Evolutionary conservation across 305 asterid species (phyloP), one percentile per base, ranked within the genome.

Genomic region (Fraxinus ornus): DNA sequence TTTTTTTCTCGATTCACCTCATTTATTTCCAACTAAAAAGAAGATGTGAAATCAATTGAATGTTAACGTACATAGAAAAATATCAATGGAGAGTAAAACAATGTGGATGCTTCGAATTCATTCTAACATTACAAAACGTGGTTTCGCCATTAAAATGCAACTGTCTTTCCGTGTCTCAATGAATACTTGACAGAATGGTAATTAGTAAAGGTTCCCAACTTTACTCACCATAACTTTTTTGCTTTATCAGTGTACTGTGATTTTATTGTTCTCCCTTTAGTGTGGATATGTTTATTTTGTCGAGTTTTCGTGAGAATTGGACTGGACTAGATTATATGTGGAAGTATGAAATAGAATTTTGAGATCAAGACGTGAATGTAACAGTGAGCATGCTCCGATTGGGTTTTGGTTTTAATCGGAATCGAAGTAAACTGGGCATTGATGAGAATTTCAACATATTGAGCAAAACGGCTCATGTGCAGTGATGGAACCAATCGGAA

Each of bases 131-230:
- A 15, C 24, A 62, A 7, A 21, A 22, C 5, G 33, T 22, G n/a
- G 35, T 24, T 24, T 64, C 33, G 33, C 33, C 17, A 22, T 64
- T 19, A 60, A 55, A 64, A 9, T 64, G 17, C 35, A 60, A 0
- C 70, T 8, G 13, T 60, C 22, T 74, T 74, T 36, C 47, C 44
- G 28, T 80, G 7, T 66, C 30, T 74, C 79, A 52, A 66, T 80
- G 64, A 81, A 81, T 75, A 75, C 39, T 75, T 75, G 76, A 62
- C 80, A 41, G 68, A 76, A 75, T 76, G 78, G 73, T 64, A 64
- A 64, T 5, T 22, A 15, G 2, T 2, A 76, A 76, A 76, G 84
- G 39, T 41, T 75, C 76, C 77, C 55, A 60, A 75, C 84, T 81
- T 81, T 75, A 76, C 39, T 26, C 68, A 62, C 80, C 35, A 28